Evolutionary conservation across 495 filamentous ascomycete genomes (phyloP), one percentile per base, ranked within the genome.

Genomic region (Talaromyces stipitatus): DNA sequence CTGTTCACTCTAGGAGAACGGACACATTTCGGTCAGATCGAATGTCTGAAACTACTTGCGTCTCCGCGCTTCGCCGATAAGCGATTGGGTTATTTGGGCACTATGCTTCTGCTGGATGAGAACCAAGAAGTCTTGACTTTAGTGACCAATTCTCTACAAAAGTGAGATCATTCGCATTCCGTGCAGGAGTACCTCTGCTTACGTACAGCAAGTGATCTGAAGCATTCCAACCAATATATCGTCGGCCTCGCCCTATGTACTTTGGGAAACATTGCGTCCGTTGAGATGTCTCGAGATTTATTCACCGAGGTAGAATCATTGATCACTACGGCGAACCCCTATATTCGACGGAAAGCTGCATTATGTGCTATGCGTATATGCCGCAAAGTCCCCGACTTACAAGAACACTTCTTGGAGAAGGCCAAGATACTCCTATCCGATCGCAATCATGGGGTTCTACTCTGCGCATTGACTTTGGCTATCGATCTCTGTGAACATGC

Each of bases 291-390:
- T n/a, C 82, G 94, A 73, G 94, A 98, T 72, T 78, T 98, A 20
- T 98, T 97, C 72, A 78, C 88, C 61, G 91, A 98, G 78, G 87
- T 98, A 62, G 95, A 97, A 73, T 85, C 75, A 38, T 83, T 97
- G 18, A 74, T 97, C 55, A 90, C 91, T 11, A 95, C 90, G 27
- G 86, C 90, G 32, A 98, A 98, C 69, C 92, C 94, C 10, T 98
- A 98, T 63, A 96, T 97, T 65, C 85, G 92, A 50, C 84, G 94
- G 50, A 98, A 98, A 79, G 94, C 95, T 30, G 95, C 94, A 5
- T 81, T 98, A n/a, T 98, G 94, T 70, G 94, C 94, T n/a, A 98
- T 98, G 95, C 82, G 95, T 36, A 95, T 98, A 74, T 96, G 91
- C 73, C 85, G 91, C 61, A 98, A 98, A 71, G 95, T 97, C 41